Evolutionary conservation across 1,139 yeast genomes (phyloP), one percentile per base, ranked within the genome.

Genomic region (Scheffersomyces titani): DNA sequence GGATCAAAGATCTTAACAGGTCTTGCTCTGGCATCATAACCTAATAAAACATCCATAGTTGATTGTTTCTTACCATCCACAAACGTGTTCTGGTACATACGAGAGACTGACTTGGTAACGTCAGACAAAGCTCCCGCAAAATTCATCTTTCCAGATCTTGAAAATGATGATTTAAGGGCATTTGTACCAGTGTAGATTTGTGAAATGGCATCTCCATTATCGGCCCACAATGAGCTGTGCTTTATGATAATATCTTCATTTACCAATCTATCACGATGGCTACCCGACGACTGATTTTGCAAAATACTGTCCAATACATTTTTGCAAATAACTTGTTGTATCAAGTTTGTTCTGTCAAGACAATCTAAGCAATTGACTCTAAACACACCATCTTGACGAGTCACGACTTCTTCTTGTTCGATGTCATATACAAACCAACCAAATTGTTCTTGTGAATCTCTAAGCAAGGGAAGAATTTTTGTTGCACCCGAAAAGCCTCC

Each of bases 101-200:
- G 82, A 49, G 97, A 89, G 5, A 96, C 97, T 0, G 97, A 91
- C 70, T 96, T 96, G 1, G 98, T 92, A 6, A 96, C 98, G 74
- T 96, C 99, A 0, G 97, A 90, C 44, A 96, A 74, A 0, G 98
- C 98, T 19, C 99, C 98, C 0, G 98, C 98, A 59, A 96, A 75
- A 55, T 93, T 92, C 97, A 92, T 92, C 67, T 92, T 93, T 19
- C 99, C 99, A 49, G 92, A 89, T 68, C 99, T 82, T 2, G 98
- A 90, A 69, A 89, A 94, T 4, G 97, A 91, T 0, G 98, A 91
- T 70, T 96, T 96, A 53, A 96, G 78, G 0, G 99, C 99, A 69
- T 94, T 93, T 0, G 99, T 96, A 6, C 99, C 99, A 0, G 99
- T 94, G 70, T 96, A 96, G 36, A 94, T 94, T 70, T 92, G 98